Evolutionary conservation across 148 eudicot species (phyloP).

Genomic region (Silene uniflora): DNA sequence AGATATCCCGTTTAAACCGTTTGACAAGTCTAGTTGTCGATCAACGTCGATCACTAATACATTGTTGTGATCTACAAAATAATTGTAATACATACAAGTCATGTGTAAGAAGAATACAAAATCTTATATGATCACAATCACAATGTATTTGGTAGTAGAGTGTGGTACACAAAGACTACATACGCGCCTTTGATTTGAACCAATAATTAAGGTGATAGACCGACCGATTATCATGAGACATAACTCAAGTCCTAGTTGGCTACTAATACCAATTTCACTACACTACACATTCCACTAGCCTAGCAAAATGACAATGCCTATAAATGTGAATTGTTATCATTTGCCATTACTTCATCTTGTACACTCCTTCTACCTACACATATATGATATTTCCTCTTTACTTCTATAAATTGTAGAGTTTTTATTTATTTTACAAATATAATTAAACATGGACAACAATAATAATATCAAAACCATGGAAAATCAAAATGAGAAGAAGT

Average conservation of each 20-base stretch:
- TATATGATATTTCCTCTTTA: too few relatives aligned
- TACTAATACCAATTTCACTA: background rate
- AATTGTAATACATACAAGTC: background rate
- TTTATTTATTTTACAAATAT: background rate
- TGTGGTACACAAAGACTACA: background rate
- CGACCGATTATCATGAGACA: background rate
- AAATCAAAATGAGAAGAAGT: constrained; percentile 19
- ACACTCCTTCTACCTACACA: background rate
- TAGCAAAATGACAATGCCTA: constrained; percentile 8
- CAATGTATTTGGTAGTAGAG: background rate
- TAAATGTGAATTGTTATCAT: constrained; percentile 12
- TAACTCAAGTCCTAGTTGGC: constrained; percentile 13
- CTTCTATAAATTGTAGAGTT: background rate
- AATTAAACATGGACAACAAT: background rate
- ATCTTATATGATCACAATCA: background rate
- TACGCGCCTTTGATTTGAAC: constrained; percentile 6
- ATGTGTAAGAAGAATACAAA: constrained; percentile 3
- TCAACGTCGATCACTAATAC: too few relatives aligned
- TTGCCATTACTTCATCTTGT: background rate
- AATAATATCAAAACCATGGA: constrained; percentile 16
- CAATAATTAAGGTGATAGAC: constrained; percentile 9
- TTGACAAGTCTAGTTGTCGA: too few relatives aligned
- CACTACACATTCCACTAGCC: background rate
- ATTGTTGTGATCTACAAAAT: background rate
- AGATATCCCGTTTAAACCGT: too few relatives aligned